These are phyloP conservation scores for Apiospora pterosperma DNA, from an alignment of 2,329 filamentous ascomycete genomes.

Conservation along the genomic window DNA sequence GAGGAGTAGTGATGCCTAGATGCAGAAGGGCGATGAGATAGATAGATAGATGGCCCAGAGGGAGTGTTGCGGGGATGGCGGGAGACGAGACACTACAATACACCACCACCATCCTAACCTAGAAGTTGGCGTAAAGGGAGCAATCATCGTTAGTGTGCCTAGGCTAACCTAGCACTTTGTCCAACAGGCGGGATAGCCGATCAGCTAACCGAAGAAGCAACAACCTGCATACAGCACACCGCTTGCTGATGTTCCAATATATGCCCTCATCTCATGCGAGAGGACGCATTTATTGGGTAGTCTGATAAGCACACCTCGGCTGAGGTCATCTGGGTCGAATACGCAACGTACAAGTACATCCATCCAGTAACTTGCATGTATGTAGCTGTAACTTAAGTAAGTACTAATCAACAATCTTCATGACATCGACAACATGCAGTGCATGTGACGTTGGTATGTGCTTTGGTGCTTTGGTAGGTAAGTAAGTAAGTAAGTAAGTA, in stretches of 20 bases:
- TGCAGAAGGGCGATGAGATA: neutral
- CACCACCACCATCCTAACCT: too few species aligned
- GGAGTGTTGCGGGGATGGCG: neutral
- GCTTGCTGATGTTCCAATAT: neutral
- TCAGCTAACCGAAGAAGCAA: neutral
- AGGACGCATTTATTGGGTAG: neutral
- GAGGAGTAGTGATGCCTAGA: neutral
- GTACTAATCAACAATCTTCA: too few species aligned
- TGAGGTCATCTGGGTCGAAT: neutral
- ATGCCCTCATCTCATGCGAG: neutral
- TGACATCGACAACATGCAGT: too few species aligned
- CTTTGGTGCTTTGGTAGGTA: too few species aligned
- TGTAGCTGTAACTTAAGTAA: too few species aligned
- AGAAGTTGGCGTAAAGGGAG: neutral
- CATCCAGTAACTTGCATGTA: neutral
- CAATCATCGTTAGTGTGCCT: neutral
- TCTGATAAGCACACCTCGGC: neutral
- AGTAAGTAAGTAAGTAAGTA: too few species aligned
- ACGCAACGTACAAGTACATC: neutral
- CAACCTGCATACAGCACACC: neutral
- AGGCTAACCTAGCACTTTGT: neutral
- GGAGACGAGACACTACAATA: neutral
- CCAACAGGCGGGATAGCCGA: neutral
- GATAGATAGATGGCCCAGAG: neutral
- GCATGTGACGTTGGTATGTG: too few species aligned